Evolutionary conservation across 129 eudicot species (phyloP).

Genomic region (Lactuca saligna): DNA sequence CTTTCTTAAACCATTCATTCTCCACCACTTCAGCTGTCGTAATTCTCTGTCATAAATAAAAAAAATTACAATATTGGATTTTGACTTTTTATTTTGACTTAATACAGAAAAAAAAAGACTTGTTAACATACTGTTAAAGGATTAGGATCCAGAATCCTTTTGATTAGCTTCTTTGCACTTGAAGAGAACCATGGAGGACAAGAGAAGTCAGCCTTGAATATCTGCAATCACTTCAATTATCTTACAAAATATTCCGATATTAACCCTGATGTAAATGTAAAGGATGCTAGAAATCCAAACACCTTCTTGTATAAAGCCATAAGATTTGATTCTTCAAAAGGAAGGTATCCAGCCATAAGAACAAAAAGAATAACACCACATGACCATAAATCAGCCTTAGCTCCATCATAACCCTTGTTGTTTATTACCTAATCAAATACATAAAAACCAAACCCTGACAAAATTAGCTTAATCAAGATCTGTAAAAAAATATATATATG

Average conservation of each 20-base stretch:
- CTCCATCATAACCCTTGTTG: constrained; percentile 99
- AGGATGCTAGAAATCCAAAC: neutral
- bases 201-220: constrained; percentile 74
- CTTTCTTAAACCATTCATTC: constrained; percentile 98
- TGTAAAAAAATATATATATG: neutral
- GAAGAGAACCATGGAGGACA: constrained; percentile 97
- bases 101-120: neutral
- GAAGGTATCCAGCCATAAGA: constrained; percentile 96
- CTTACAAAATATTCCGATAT: neutral
- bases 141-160: constrained; percentile 90
- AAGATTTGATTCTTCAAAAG: constrained; percentile 93
- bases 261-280: neutral
- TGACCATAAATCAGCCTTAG: constrained; percentile 98
- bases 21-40: constrained; percentile 74
- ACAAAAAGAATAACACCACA: constrained; percentile 98
- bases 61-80: neutral
- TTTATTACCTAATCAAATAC: constrained; percentile 63
- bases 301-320: constrained; percentile 93
- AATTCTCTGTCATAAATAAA: constrained; percentile 59
- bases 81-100: neutral
- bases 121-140: constrained; percentile 68
- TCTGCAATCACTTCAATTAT: constrained; percentile 37
- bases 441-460: constrained; percentile 21
- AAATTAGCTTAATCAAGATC: constrained; percentile 7
- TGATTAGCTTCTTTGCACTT: constrained; percentile 90